A percentile compares a stretch with the other conserved stretches of the same genome.
phyloP scores from a whole-genome alignment of 1,139 yeast species.

The Geotrichum armillariae region DNA sequence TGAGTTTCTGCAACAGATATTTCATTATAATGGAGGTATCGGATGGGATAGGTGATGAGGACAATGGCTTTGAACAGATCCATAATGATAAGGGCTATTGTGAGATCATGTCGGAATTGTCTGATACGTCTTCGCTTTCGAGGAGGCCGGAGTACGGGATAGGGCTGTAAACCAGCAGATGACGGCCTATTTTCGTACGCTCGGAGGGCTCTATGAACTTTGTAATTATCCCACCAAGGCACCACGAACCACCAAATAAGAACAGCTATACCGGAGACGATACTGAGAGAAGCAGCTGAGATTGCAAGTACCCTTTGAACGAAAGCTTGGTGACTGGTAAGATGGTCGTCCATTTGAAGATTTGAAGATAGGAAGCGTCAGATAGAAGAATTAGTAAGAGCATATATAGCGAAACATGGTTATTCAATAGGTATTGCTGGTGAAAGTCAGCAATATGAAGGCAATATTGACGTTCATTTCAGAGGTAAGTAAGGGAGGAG shows the following conservation, averaged over 20 bases:
- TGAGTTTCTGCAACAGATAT: neutral
- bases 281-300: constrained; percentile 19
- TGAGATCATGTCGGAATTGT: constrained; percentile 70
- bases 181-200: constrained; percentile 1
- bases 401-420: too few species aligned
- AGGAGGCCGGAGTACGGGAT: constrained; percentile 3
- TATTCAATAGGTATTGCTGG: too few species aligned
- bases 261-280: constrained; percentile 17
- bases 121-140: constrained; percentile 10
- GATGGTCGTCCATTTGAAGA: neutral
- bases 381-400: too few species aligned
- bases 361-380: neutral
- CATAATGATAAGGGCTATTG: constrained; percentile 61
- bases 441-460: too few species aligned
- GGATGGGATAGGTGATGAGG: constrained; percentile 63
- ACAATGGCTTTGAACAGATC: constrained; percentile 72
- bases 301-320: constrained; percentile 19
- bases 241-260: constrained; percentile 22
- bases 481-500: too few species aligned
- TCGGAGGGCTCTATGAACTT: neutral
- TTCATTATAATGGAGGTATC: constrained; percentile 45
- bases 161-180: neutral
- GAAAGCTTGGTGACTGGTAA: constrained; percentile 14
- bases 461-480: too few species aligned
- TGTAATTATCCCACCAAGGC: constrained; percentile 17